These are phyloP conservation scores for Paramecium tetraurelia DNA, from an alignment of 73 alveolate genomes.

Conservation along the genomic window DNA sequence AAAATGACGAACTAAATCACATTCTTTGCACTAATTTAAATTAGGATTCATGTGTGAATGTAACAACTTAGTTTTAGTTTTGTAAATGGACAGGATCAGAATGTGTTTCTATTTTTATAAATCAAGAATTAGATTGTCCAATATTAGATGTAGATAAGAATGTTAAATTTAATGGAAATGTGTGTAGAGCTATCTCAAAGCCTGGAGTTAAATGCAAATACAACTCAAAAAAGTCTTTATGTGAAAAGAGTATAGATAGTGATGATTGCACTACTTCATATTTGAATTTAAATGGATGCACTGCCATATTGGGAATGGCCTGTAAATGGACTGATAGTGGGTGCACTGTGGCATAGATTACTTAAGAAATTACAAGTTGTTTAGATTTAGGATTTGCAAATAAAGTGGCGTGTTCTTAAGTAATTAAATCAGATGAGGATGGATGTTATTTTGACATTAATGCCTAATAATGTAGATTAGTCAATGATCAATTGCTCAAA, in stretches of 20 bases:
- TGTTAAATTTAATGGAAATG: neutral
- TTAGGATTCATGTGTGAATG: neutral
- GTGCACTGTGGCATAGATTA: neutral
- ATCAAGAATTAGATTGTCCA: neutral
- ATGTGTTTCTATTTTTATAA: neutral
- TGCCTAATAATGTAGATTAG: neutral
- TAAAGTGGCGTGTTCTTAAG: neutral
- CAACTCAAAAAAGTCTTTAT: neutral
- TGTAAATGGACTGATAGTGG: neutral
- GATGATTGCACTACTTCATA: neutral
- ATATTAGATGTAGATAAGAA: neutral
- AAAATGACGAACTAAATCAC: neutral
- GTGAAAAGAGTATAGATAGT: neutral
- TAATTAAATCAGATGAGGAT: neutral
- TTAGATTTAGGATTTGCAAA: conserved; percentile 25
- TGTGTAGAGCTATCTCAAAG: neutral
- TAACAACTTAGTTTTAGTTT: neutral
- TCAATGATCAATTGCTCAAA: neutral
- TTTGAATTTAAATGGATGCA: neutral
- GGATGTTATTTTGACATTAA: neutral
- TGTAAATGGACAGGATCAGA: neutral
- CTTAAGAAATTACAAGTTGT: neutral
- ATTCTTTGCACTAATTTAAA: neutral
- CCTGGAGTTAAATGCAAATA: neutral
- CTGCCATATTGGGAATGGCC: neutral